Conservation (phyloP, 2,329 filamentous ascomycete genomes). For the Stachybotrys chlorohalonatus region DNA sequence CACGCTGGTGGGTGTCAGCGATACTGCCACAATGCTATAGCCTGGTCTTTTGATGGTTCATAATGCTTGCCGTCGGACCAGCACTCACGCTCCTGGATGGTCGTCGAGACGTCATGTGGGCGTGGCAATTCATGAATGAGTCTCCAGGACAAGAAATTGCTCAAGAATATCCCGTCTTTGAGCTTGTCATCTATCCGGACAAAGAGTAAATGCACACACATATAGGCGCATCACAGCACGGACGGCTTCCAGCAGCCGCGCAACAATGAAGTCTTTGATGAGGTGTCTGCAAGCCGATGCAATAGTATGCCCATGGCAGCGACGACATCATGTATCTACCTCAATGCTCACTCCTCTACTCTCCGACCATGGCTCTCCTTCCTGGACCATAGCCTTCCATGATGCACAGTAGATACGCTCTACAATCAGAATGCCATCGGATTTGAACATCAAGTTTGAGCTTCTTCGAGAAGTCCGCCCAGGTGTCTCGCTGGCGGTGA, state of each 20-base stretch:
- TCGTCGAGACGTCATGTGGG: no score
- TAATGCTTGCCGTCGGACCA: no score
- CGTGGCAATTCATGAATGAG: no score
- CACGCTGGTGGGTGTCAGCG: neutral
- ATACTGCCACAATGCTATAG: neutral
- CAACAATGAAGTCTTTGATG: constrained; percentile 10
- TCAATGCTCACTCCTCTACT: no score
- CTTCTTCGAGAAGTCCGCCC: constrained; percentile 18
- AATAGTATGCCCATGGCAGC: neutral
- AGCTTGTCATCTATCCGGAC: neutral
- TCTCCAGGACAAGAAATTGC: no score
- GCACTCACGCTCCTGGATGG: no score
- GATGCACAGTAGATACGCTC: no score
- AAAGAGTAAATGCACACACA: neutral
- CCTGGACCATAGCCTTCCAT: no score
- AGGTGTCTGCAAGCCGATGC: constrained; percentile 18
- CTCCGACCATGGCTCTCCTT: no score
- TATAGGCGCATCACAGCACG: neutral
- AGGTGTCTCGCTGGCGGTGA: constrained; percentile 21
- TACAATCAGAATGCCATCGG: neutral
- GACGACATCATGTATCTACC: no score
- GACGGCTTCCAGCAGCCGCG: neutral
- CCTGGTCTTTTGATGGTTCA: no score
- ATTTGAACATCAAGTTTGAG: neutral
- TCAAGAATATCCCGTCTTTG: neutral